Conservation (phyloP, 2,329 filamentous ascomycete species). For the Colletotrichum musae region DNA sequence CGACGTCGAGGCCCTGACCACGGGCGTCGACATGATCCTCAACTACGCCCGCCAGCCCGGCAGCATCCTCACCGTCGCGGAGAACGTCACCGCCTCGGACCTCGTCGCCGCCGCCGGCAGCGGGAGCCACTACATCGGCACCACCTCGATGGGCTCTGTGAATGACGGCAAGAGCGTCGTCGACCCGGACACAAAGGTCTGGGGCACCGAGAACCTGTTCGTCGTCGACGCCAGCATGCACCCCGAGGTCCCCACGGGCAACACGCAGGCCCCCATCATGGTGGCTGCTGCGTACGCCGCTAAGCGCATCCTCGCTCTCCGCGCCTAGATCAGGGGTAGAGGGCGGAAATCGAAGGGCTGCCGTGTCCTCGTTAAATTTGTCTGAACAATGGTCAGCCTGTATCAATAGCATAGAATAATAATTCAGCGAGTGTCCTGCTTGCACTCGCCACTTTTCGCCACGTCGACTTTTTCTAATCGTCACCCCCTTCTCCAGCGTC, state of each 20-base stretch:
- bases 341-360: too few species aligned
- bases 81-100: constrained; percentile 44
- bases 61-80: constrained; percentile 43
- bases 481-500: too few species aligned
- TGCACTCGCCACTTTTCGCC: too few species aligned
- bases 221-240: constrained; percentile 51
- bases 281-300: constrained; percentile 39
- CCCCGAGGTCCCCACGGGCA: constrained; percentile 49
- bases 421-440: too few species aligned
- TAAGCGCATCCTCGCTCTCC: constrained; percentile 29
- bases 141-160: constrained; percentile 48
- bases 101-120: constrained; percentile 45
- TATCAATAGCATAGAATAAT: too few species aligned
- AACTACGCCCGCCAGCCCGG: constrained; percentile 44
- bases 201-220: constrained; percentile 49
- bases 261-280: constrained; percentile 41
- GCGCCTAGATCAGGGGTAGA: not conserved
- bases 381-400: too few species aligned
- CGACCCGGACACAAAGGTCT: constrained; percentile 50
- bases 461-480: too few species aligned
- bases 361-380: too few species aligned
- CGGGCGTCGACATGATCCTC: constrained; percentile 48
- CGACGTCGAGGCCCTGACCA: constrained; percentile 48
- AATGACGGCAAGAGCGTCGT: constrained; percentile 52
- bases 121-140: constrained; percentile 51